Evolutionary conservation across 306 rosid species (phyloP).

Genomic region (Medicago arabica): DNA sequence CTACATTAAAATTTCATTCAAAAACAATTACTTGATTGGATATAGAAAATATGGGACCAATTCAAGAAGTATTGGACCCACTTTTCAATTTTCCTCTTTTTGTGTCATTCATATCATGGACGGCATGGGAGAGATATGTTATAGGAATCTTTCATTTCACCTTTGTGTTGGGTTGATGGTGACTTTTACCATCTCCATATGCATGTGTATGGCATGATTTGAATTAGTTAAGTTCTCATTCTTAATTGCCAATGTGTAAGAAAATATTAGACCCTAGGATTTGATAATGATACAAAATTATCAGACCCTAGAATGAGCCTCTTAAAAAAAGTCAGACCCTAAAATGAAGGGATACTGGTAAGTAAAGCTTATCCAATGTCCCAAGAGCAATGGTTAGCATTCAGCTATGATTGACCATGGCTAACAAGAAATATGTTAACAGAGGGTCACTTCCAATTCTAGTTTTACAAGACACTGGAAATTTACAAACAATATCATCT

Average conservation of each 20-base stretch:
- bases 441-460: no score
- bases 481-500: no score
- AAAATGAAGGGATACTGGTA: not conserved
- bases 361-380: no score
- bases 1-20: conserved; percentile 13
- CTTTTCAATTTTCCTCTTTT: not conserved
- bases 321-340: not conserved
- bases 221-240: conserved; percentile 10
- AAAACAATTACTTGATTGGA: conserved; percentile 42
- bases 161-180: conserved; percentile 10
- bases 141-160: conserved; percentile 13
- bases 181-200: conserved; percentile 28
- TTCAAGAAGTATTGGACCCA: conserved; percentile 24
- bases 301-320: not conserved
- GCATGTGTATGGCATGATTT: conserved; percentile 2
- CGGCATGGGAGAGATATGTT: conserved; percentile 11
- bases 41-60: conserved; percentile 47
- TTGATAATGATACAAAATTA: not conserved
- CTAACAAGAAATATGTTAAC: no score
- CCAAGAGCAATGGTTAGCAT: no score
- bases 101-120: conserved; percentile 31
- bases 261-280: not conserved
- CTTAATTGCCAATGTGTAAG: not conserved
- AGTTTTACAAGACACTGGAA: no score
- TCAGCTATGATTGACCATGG: no score